phyloP scores from a whole-genome alignment of 1,284 basidiomycete genomes.

The Sphaerobolus stellatus region DNA sequence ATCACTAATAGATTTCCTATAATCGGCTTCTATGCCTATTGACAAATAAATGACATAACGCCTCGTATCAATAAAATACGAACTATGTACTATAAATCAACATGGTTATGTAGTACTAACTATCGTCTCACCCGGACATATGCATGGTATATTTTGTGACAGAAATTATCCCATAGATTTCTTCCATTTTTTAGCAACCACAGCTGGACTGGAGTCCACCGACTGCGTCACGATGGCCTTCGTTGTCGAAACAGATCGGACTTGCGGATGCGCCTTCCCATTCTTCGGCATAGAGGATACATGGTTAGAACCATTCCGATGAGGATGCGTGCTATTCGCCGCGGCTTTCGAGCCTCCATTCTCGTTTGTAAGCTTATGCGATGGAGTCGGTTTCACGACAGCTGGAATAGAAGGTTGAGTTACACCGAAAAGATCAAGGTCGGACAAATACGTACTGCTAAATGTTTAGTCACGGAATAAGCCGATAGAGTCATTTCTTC shows the following conservation, averaged over 20 bases:
- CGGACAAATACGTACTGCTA: conserved; percentile 30
- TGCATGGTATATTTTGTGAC: too few relatives aligned
- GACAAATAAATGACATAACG: too few relatives aligned
- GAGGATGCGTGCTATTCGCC: conserved; percentile 16
- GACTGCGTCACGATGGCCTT: conserved; percentile 16
- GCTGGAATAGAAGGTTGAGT: background rate
- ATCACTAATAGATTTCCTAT: too few relatives aligned
- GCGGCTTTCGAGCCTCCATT: conserved; percentile 23
- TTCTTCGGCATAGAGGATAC: conserved; percentile 28
- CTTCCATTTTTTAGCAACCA: conserved; percentile 39
- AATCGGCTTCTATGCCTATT: too few relatives aligned
- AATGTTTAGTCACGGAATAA: conserved; percentile 51
- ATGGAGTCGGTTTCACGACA: background rate
- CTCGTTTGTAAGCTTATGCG: conserved; percentile 20
- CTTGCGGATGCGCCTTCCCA: conserved; percentile 33
- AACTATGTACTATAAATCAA: too few relatives aligned
- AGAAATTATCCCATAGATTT: conserved; percentile 29
- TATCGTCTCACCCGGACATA: too few relatives aligned
- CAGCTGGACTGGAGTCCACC: conserved; percentile 20
- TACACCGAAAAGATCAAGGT: conserved; percentile 9
- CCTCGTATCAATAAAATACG: too few relatives aligned
- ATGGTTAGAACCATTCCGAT: conserved; percentile 22
- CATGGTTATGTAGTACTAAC: too few relatives aligned
- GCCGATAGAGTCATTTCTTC: conserved; percentile 47
- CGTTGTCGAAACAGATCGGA: conserved; percentile 20